A percentile compares a stretch with the other conserved stretches of the same genome.
phyloP scores from a whole-genome alignment of 2,329 filamentous ascomycete genomes.

The Ophiobolus disseminans region DNA sequence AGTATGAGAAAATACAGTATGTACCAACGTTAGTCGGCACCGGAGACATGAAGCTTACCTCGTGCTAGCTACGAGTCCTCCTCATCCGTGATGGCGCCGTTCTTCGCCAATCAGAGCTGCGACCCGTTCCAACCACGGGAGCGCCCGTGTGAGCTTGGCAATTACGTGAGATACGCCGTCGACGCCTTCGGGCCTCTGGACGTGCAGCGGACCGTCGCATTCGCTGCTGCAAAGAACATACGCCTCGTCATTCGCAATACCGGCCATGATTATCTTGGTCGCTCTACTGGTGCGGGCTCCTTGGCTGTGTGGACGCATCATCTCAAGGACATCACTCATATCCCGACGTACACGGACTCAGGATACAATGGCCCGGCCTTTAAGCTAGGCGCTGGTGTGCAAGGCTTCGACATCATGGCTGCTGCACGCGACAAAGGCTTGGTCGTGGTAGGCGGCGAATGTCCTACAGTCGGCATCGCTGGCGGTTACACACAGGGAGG shows the following conservation, averaged over 20 bases:
- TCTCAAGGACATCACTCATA: conserved; percentile 26
- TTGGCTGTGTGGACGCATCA: conserved; percentile 29
- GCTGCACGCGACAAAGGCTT: conserved; percentile 25
- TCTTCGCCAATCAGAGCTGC: conserved; percentile 34
- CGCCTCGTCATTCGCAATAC: conserved; percentile 40
- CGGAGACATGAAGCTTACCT: conserved; percentile 1
- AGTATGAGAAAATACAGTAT: conserved; percentile 22
- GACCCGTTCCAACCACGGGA: conserved; percentile 27
- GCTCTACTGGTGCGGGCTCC: conserved; percentile 23
- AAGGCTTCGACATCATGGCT: conserved; percentile 27
- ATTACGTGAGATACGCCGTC: conserved; percentile 31
- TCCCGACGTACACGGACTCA: conserved; percentile 13
- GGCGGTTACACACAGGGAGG: conserved; percentile 50
- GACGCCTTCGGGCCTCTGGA: conserved; percentile 19
- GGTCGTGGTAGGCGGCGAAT: conserved; percentile 29
- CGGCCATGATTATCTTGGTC: conserved; percentile 36
- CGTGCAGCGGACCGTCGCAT: conserved; percentile 23
- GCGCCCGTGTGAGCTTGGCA: conserved; percentile 28
- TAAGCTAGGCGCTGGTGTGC: conserved; percentile 36
- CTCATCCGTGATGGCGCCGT: conserved; percentile 32
- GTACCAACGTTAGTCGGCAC: background rate
- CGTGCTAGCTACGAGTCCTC: conserved; percentile 21
- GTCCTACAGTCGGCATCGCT: conserved; percentile 55
- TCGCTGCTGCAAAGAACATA: conserved; percentile 32
- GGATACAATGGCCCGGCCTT: conserved; percentile 27